Conservation (phyloP, 2,329 filamentous ascomycete genomes). For the Arthrobotrys sphaeroides region DNA sequence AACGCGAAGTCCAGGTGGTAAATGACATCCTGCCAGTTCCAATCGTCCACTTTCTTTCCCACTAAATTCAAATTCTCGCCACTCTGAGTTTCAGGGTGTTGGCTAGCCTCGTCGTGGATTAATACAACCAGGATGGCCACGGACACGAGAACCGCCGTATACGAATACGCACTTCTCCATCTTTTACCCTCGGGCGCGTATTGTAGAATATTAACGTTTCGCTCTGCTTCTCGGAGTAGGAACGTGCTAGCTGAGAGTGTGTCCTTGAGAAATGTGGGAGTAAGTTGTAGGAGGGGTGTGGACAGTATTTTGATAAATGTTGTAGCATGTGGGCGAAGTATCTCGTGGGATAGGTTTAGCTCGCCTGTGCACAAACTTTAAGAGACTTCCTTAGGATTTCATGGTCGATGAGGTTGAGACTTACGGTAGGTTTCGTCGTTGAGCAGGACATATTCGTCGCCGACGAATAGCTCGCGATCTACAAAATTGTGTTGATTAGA, state of each 20-base stretch:
- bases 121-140: constrained; percentile 2
- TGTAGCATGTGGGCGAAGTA: constrained; percentile 6
- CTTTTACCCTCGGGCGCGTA: constrained; percentile 21
- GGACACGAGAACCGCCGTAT: constrained; percentile 7
- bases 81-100: too few species aligned
- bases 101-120: not conserved
- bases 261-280: not conserved
- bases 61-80: not conserved
- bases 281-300: not conserved
- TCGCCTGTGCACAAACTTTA: constrained; percentile 6
- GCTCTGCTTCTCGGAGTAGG: constrained; percentile 35
- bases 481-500: constrained; percentile 29
- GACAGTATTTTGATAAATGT: constrained; percentile 1
- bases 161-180: constrained; percentile 39
- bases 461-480: constrained; percentile 18
- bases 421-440: constrained; percentile 45
- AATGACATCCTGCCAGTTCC: constrained; percentile 36
- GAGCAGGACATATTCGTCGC: constrained; percentile 16
- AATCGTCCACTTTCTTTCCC: not conserved
- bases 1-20: constrained; percentile 50
- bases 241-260: constrained; percentile 5
- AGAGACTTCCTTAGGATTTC: not conserved
- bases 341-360: constrained; percentile 6
- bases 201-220: constrained; percentile 42
- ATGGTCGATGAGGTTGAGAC: not conserved